These are phyloP conservation scores for Sugiyamaella mastotermitis DNA, from an alignment of 805 yeast genomes.

Conservation along the genomic window DNA sequence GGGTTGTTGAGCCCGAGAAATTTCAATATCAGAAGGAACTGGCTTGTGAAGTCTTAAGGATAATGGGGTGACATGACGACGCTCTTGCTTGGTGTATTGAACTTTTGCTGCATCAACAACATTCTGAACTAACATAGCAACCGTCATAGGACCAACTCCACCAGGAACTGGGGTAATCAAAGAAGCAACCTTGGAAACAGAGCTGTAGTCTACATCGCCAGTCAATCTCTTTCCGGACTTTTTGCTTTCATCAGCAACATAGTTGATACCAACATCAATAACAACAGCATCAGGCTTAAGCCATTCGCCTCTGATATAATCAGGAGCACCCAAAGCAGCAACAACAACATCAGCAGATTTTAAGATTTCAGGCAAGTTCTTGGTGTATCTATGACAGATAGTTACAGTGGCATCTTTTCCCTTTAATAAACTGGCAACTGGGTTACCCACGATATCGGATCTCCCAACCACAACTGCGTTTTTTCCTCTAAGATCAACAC, in stretches of 20 bases:
- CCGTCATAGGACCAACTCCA: conserved; percentile 99
- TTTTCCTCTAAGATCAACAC: conserved; percentile 66
- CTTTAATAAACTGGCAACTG: conserved; percentile 78
- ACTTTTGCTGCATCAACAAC: conserved; percentile 73
- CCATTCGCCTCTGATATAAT: conserved; percentile 82
- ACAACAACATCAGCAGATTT: conserved; percentile 78
- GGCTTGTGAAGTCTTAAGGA: conserved; percentile 52
- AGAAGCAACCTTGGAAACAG: conserved; percentile 56
- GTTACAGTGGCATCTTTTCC: conserved; percentile 82
- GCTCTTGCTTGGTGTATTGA: conserved; percentile 31
- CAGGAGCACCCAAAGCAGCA: conserved; percentile 86
- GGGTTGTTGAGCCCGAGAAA: conserved; percentile 84
- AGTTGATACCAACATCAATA: conserved; percentile 94
- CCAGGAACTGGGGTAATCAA: conserved; percentile 96
- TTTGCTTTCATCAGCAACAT: conserved; percentile 65
- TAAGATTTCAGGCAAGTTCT: conserved; percentile 52
- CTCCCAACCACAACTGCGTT: conserved; percentile 90
- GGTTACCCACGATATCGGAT: conserved; percentile 93
- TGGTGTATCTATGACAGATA: conserved; percentile 70
- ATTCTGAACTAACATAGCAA: conserved; percentile 86
- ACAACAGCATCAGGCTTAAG: conserved; percentile 79
- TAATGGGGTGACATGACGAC: conserved; percentile 47
- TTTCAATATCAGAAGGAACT: conserved; percentile 87
- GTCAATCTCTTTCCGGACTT: conserved; percentile 78
- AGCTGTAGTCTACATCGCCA: conserved; percentile 89